Evolutionary conservation across 345 rosid species (phyloP).

Genomic region (Mangifera indica): DNA sequence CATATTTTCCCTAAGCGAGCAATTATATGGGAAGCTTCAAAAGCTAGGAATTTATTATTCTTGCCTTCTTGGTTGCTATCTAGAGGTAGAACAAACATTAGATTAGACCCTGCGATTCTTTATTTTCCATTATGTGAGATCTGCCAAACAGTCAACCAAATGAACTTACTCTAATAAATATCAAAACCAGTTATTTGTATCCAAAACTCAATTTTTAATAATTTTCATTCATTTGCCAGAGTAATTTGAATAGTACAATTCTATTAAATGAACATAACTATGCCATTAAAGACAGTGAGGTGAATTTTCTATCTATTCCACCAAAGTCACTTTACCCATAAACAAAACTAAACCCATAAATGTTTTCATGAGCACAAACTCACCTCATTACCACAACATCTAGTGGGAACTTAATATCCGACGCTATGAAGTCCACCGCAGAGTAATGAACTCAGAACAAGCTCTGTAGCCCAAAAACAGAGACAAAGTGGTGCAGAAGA

Average conservation of each 20-base stretch:
- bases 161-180: neutral
- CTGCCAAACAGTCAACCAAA: neutral
- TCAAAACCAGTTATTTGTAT: neutral
- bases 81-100: neutral
- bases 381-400: neutral
- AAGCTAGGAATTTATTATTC: neutral
- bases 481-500: neutral
- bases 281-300: neutral
- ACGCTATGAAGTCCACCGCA: neutral
- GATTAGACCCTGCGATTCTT: neutral
- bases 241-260: neutral
- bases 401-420: neutral
- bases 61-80: neutral
- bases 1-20: neutral
- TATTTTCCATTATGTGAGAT: neutral
- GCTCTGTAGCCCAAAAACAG: neutral
- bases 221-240: too few species aligned
- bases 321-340: neutral
- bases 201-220: neutral
- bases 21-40: neutral
- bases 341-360: conserved; percentile 11
- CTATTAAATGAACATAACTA: neutral
- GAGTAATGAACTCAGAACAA: neutral
- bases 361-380: neutral
- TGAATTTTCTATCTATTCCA: conserved; percentile 14